phyloP scores from a whole-genome alignment of 345 rosid genomes.

The Atalantia buxifolia region DNA sequence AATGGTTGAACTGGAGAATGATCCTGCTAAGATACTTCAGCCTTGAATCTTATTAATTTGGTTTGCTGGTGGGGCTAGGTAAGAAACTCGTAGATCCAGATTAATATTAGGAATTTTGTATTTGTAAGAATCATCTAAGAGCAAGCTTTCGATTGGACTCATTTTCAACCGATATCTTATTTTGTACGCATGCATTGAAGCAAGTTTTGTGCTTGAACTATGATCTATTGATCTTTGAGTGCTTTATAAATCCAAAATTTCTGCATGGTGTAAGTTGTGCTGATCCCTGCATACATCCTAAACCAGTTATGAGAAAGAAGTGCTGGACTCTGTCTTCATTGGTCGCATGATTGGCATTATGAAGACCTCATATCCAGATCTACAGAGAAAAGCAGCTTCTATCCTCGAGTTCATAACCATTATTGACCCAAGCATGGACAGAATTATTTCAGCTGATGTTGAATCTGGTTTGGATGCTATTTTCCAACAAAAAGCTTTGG shows the following conservation, averaged over 20 bases:
- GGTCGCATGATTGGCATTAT: slow-evolving; percentile 57
- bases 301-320: slow-evolving; percentile 39
- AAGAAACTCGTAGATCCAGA: not conserved
- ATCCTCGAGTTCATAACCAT: slow-evolving; percentile 57
- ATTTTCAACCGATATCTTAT: not conserved
- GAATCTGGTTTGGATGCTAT: slow-evolving; percentile 55
- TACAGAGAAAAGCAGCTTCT: slow-evolving; percentile 70
- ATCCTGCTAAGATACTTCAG: not conserved
- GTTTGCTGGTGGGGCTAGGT: not conserved
- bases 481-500: slow-evolving; percentile 54
- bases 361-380: slow-evolving; percentile 46
- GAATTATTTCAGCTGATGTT: slow-evolving; percentile 41
- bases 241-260: not conserved
- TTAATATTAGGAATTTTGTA: not conserved
- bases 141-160: not conserved
- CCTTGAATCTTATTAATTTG: not conserved
- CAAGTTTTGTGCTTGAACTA: not conserved
- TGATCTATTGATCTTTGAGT: not conserved
- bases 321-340: slow-evolving; percentile 49
- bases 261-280: not conserved
- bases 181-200: not conserved
- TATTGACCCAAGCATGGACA: slow-evolving; percentile 41
- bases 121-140: not conserved
- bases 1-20: not conserved
- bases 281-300: slow-evolving; percentile 18